Evolutionary conservation across 2,329 filamentous ascomycete genomes (phyloP).

Genomic region (Nemania sp.): DNA sequence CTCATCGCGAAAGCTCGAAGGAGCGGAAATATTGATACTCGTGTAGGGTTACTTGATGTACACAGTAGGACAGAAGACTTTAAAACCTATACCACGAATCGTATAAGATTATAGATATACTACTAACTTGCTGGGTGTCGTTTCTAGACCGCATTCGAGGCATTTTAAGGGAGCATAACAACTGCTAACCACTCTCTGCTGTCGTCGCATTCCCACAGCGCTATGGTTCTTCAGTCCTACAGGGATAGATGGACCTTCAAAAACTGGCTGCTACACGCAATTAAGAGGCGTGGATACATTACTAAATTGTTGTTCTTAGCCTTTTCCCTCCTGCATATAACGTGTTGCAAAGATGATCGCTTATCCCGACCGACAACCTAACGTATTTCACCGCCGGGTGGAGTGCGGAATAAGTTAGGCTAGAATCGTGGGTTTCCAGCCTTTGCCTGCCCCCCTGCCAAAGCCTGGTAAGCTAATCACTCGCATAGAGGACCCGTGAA

Average conservation of each 20-base stretch:
- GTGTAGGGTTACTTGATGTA: constrained; percentile 12
- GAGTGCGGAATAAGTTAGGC: not conserved
- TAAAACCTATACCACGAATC: not conserved
- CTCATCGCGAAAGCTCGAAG: no score
- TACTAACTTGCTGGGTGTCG: no score
- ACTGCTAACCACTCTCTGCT: not conserved
- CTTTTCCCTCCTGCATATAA: not conserved
- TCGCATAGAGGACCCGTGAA: no score
- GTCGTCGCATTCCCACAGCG: not conserved
- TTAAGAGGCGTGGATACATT: not conserved
- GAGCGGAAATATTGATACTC: no score
- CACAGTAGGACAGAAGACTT: constrained; percentile 14
- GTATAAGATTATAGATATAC: no score
- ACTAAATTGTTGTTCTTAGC: not conserved
- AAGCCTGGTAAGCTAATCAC: not conserved
- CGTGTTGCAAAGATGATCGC: not conserved
- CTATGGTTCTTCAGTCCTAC: no score
- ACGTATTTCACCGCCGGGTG: constrained; percentile 3
- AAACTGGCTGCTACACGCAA: not conserved
- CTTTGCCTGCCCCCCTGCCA: not conserved
- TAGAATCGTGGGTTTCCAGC: not conserved
- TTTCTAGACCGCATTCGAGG: not conserved
- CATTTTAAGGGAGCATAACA: constrained; percentile 9
- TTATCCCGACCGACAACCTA: not conserved
- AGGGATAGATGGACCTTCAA: not conserved